Evolutionary conservation across 2,329 filamentous ascomycete species (phyloP), one percentile per base, ranked within the genome.

Genomic region (Helotiales sp.): DNA sequence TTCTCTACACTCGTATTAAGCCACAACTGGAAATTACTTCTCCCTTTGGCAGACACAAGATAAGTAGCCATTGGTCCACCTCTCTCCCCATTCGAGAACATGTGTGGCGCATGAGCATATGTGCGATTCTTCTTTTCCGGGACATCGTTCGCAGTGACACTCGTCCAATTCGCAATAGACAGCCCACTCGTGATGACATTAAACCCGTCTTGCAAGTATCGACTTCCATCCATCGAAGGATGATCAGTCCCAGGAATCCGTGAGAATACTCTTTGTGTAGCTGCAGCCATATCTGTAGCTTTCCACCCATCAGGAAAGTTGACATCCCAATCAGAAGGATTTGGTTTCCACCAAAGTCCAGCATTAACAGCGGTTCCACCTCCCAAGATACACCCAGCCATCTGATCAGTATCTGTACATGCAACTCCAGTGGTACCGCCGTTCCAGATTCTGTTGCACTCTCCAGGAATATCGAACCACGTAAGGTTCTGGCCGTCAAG

Each of bases 221-320:
- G 77, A 68, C 85, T 77, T 46, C 84, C 84, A 66, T 92, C 87
- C 64, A 77, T 75, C 0, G 87, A 90, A 1, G 89, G 87, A 44
- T 76, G 75, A 47, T 82, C 82, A 0, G 86, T 90, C 30, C 87
- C 88, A 0, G 87, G 87, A 60, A 90, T 91, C n/a, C 87, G 81
- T 36, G 77, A 74, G 70, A 90, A 91, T 7, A 87, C 83, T 42
- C 83, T 80, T 25, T 80, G 73, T 6, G 85, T 82, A 1, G 88
- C 82, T 27, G 75, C 70, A 58, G 75, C 74, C 69, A 91, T 81
- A 64, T 91, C 86, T 6, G 74, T 69, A 19, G 83, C 78, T 71
- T 88, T 86, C 89, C 89, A 92, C 29, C 88, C 88, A 1, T 74
- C 63, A 0, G 89, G 89, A 75, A 89, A 92, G 70, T 88, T 88